phyloP scores from a whole-genome alignment of 2,329 filamentous ascomycete species.

The Aaosphaeria pasadenensis region DNA sequence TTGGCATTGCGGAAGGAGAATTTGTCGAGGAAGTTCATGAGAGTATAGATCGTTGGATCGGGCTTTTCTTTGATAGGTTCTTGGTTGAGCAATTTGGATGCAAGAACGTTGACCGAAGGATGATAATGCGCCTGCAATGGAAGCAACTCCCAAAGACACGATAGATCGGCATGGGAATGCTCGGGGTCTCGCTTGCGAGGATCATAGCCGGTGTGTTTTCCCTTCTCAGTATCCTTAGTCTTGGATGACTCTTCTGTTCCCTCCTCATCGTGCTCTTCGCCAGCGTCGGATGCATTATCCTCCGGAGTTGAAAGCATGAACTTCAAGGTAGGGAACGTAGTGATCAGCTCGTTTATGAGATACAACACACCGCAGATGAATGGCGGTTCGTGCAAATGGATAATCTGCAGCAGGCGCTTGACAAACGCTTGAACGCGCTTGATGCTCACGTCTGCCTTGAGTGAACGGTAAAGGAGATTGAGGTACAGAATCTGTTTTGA shows the following conservation, averaged over 20 bases:
- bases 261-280: slow-evolving; percentile 70
- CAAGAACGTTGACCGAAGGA: slow-evolving; percentile 85
- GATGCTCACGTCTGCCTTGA: slow-evolving; percentile 87
- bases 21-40: slow-evolving; percentile 94
- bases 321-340: slow-evolving; percentile 75
- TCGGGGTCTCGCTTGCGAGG: slow-evolving; percentile 88
- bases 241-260: slow-evolving; percentile 48
- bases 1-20: slow-evolving; percentile 98
- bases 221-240: slow-evolving; percentile 15
- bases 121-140: slow-evolving; percentile 84
- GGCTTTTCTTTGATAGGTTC: slow-evolving; percentile 79
- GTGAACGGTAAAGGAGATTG: slow-evolving; percentile 81
- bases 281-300: slow-evolving; percentile 73
- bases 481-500: slow-evolving; percentile 96
- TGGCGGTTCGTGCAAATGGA: slow-evolving; percentile 84
- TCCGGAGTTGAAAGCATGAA: slow-evolving; percentile 67
- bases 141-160: slow-evolving; percentile 89
- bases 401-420: slow-evolving; percentile 85
- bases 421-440: slow-evolving; percentile 94
- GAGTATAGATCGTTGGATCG: slow-evolving; percentile 82
- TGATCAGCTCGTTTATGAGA: slow-evolving; percentile 76
- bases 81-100: slow-evolving; percentile 66
- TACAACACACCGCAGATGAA: slow-evolving; percentile 95
- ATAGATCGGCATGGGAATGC: slow-evolving; percentile 86
- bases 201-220: slow-evolving; percentile 59